phyloP scores from a whole-genome alignment of 306 rosid species.

The Prunus padus region DNA sequence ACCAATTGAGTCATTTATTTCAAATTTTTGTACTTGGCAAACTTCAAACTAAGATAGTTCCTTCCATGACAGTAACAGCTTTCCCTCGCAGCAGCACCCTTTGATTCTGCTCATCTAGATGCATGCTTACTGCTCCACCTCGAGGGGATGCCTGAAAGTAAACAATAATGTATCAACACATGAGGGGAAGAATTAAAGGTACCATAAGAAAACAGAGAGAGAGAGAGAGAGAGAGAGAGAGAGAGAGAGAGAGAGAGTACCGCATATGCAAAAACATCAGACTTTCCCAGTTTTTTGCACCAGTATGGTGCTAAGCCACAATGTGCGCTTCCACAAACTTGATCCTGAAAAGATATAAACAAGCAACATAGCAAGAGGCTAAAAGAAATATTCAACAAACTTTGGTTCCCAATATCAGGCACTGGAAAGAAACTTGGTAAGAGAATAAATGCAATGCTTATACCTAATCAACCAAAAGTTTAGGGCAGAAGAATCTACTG shows the following conservation, averaged over 20 bases:
- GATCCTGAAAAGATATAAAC: slow-evolving; percentile 44
- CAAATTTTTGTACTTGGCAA: background rate
- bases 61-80: slow-evolving; percentile 70
- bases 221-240: slow-evolving; percentile 7
- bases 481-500: slow-evolving; percentile 59
- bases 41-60: slow-evolving; percentile 49
- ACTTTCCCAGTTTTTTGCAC: slow-evolving; percentile 55
- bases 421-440: background rate
- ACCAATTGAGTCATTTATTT: background rate
- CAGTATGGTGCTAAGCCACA: slow-evolving; percentile 54
- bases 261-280: slow-evolving; percentile 50
- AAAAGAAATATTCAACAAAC: background rate
- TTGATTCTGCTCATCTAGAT: slow-evolving; percentile 56
- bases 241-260: slow-evolving; percentile 22
- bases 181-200: background rate
- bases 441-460: slow-evolving; percentile 3
- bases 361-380: background rate
- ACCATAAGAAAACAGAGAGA: background rate
- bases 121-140: slow-evolving; percentile 62
- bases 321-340: slow-evolving; percentile 60
- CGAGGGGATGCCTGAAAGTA: slow-evolving; percentile 66
- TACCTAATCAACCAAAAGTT: slow-evolving; percentile 62
- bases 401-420: background rate
- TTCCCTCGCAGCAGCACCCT: slow-evolving; percentile 70
- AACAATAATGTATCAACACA: background rate